A percentile compares a stretch with the other conserved stretches of the same genome.
Evolutionary conservation across 2,329 filamentous ascomycete species (phyloP).

Genomic region (Seiridium cupressi): DNA sequence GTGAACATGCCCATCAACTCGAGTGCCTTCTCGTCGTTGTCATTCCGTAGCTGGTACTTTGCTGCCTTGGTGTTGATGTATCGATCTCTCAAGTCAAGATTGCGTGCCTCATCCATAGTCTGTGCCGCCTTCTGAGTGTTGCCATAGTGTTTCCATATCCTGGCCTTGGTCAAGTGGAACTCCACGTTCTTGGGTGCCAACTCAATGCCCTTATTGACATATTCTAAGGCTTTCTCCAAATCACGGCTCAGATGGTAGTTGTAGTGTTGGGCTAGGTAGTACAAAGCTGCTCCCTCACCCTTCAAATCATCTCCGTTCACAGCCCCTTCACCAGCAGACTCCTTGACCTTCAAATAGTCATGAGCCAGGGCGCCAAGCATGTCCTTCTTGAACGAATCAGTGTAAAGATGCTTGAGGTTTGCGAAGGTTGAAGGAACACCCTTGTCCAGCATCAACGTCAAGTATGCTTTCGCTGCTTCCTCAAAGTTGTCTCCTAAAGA

Average conservation of each 20-base stretch:
- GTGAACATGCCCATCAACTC: slow-evolving; percentile 94
- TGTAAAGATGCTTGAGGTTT: slow-evolving; percentile 92
- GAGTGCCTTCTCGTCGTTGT: slow-evolving; percentile 82
- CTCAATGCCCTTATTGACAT: slow-evolving; percentile 80
- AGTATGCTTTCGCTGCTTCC: slow-evolving; percentile 72
- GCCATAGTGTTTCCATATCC: slow-evolving; percentile 89
- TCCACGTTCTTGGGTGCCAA: slow-evolving; percentile 80
- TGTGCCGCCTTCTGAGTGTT: slow-evolving; percentile 77
- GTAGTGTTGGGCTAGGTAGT: slow-evolving; percentile 96
- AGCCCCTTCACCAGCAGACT: slow-evolving; percentile 42
- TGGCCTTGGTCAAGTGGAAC: slow-evolving; percentile 91
- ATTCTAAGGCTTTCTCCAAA: slow-evolving; percentile 75
- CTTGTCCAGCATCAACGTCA: slow-evolving; percentile 83
- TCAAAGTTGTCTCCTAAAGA: slow-evolving; percentile 72
- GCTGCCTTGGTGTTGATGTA: slow-evolving; percentile 99
- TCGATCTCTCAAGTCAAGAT: slow-evolving; percentile 83
- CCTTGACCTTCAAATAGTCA: slow-evolving; percentile 66
- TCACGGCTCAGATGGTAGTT: slow-evolving; percentile 88
- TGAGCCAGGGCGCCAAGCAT: slow-evolving; percentile 73
- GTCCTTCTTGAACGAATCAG: slow-evolving; percentile 73
- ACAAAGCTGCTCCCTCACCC: slow-evolving; percentile 78
- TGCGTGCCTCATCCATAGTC: slow-evolving; percentile 83
- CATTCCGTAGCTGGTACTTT: slow-evolving; percentile 92
- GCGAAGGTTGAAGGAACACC: slow-evolving; percentile 95
- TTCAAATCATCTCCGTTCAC: slow-evolving; percentile 44